Conservation (phyloP, 148 eudicot species). For the Talinum fruticosum region DNA sequence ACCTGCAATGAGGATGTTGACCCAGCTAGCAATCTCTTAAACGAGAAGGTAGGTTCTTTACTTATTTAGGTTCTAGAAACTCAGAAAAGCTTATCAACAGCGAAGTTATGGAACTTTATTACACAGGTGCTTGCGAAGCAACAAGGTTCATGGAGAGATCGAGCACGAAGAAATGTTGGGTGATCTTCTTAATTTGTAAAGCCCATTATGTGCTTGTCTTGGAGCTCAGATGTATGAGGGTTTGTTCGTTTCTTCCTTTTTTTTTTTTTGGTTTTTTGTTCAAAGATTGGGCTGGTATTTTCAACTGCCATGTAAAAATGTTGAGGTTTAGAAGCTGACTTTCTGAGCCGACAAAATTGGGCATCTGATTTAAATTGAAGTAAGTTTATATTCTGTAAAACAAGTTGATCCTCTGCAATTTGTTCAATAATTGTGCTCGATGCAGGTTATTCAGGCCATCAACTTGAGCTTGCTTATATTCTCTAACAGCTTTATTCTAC, state of each 20-base stretch:
- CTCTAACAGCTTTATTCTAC: too few relatives aligned
- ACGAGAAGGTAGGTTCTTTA: constrained; percentile 49
- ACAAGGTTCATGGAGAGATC: constrained; percentile 93
- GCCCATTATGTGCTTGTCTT: too few relatives aligned
- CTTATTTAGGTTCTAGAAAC: not conserved
- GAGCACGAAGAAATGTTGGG: constrained; percentile 53
- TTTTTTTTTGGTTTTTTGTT: too few relatives aligned
- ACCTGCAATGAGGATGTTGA: constrained; percentile 29
- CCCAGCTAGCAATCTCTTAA: constrained; percentile 48
- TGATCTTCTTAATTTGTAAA: not conserved
- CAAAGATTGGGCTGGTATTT: too few relatives aligned
- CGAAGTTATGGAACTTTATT: not conserved
- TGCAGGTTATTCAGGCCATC: too few relatives aligned
- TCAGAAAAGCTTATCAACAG: not conserved
- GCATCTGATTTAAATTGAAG: too few relatives aligned
- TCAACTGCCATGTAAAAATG: not conserved
- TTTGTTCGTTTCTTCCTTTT: too few relatives aligned
- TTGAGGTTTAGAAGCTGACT: not conserved
- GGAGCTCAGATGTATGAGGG: too few relatives aligned
- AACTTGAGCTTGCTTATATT: too few relatives aligned
- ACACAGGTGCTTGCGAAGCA: constrained; percentile 61
- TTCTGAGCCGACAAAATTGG: not conserved
- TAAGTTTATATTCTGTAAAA: too few relatives aligned
- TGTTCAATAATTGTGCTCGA: too few relatives aligned
- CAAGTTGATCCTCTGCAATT: too few relatives aligned